Evolutionary conservation across 768 basidiomycete species (phyloP).

Genomic region (Trametes maxima): DNA sequence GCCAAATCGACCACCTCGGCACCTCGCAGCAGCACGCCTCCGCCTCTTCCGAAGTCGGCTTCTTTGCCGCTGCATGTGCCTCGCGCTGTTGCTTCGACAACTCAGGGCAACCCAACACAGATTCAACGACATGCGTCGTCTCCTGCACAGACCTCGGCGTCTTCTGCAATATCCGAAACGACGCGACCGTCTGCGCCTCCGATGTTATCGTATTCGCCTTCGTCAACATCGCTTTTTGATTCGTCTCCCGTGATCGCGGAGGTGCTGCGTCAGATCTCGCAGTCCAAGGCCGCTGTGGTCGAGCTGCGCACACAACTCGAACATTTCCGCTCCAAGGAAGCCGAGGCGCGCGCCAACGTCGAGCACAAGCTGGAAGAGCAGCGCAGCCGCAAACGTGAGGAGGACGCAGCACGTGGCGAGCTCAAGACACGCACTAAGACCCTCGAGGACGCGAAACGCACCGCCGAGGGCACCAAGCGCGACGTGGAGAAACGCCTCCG

Average conservation of each 20-base stretch:
- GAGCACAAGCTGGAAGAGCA: conserved; percentile 73
- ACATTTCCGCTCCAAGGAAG: conserved; percentile 58
- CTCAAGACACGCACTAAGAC: conserved; percentile 81
- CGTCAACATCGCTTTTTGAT: conserved; percentile 45
- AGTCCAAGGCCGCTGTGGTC: conserved; percentile 58
- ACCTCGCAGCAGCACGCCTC: conserved; percentile 71
- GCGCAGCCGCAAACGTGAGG: conserved; percentile 75
- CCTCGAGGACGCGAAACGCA: conserved; percentile 84
- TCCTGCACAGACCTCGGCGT: conserved; percentile 18
- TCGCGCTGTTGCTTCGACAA: conserved; percentile 36
- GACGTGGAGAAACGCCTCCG: conserved; percentile 91
- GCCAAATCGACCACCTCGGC: conserved; percentile 50
- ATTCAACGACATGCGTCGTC: conserved; percentile 19
- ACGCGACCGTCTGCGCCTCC: conserved; percentile 19
- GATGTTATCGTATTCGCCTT: conserved; percentile 37
- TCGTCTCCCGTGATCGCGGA: conserved; percentile 74
- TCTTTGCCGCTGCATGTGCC: conserved; percentile 76
- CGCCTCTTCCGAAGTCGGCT: conserved; percentile 81
- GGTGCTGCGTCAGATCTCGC: conserved; percentile 71
- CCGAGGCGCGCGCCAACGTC: conserved; percentile 64
- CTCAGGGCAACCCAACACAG: conserved; percentile 26
- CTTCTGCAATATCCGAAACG: conserved; percentile 20
- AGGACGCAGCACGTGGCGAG: conserved; percentile 78
- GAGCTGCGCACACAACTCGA: conserved; percentile 73
- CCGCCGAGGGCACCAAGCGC: conserved; percentile 74